Evolutionary conservation across 345 rosid species (phyloP).

Genomic region (Eucalyptus coolabah): DNA sequence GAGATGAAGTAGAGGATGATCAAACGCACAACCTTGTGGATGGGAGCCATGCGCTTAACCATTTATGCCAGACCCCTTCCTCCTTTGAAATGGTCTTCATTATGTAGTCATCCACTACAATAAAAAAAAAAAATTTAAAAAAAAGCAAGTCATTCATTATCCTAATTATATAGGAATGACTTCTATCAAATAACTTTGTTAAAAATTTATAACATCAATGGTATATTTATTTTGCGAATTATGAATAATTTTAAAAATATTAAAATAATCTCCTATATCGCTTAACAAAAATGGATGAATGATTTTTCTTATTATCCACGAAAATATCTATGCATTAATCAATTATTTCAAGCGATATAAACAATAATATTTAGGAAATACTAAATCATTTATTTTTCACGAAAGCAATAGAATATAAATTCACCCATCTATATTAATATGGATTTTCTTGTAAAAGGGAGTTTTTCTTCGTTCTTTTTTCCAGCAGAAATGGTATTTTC

Average conservation of each 20-base stretch:
- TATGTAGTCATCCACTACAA: not conserved
- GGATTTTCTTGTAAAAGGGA: not conserved
- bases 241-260: fast-evolving
- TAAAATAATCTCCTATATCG: not conserved
- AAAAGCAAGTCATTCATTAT: not conserved
- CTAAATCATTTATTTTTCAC: fast-evolving
- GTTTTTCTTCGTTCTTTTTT: not conserved
- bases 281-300: not conserved
- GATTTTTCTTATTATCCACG: not conserved
- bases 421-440: not conserved
- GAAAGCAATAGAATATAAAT: fast-evolving
- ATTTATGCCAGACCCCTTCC: not conserved
- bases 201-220: not conserved
- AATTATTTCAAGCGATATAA: not conserved
- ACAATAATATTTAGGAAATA: fast-evolving
- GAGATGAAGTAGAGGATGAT: not conserved
- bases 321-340: not conserved
- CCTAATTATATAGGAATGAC: not conserved
- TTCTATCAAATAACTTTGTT: not conserved
- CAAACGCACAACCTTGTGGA: fast-evolving
- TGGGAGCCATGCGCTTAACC: not conserved
- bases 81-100: not conserved
- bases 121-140: not conserved
- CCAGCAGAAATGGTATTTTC: no score
- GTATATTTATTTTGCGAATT: fast-evolving